A percentile compares a stretch with the other conserved stretches of the same genome.
These are phyloP conservation scores for Papilionanthe hybrid DNA, from an alignment of 116 monocot species.

Conservation along the genomic window DNA sequence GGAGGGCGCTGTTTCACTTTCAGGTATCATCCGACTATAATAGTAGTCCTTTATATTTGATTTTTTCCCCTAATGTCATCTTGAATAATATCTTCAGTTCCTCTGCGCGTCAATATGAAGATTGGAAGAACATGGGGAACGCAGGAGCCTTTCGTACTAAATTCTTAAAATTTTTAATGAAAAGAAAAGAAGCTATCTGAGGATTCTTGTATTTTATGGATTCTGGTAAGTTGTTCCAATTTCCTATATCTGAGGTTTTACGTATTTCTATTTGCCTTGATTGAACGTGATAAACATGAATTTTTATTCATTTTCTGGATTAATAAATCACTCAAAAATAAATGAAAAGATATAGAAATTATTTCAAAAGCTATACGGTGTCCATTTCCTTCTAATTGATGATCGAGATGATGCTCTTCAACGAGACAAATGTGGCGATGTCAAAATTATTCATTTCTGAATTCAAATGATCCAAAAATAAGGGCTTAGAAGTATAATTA, in stretches of 20 bases:
- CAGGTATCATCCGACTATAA: slow-evolving; percentile 32
- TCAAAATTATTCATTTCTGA: too few species aligned
- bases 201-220: background rate
- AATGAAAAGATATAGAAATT: too few species aligned
- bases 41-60: background rate
- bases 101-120: slow-evolving; percentile 76
- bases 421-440: too few species aligned
- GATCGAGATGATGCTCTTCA: too few species aligned
- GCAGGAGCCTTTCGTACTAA: slow-evolving; percentile 44
- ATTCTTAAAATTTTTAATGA: slow-evolving; percentile 11
- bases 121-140: slow-evolving; percentile 97
- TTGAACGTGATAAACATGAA: background rate
- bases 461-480: too few species aligned
- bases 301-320: too few species aligned
- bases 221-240: slow-evolving; percentile 3
- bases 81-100: slow-evolving; percentile 46
- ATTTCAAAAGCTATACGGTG: too few species aligned
- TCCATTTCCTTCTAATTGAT: too few species aligned
- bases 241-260: background rate
- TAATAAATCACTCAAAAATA: too few species aligned
- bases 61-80: background rate
- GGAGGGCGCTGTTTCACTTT: slow-evolving; percentile 80
- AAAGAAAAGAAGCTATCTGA: background rate
- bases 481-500: too few species aligned
- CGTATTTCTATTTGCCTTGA: background rate